A percentile compares a stretch with the other conserved stretches of the same genome.
Conservation (phyloP, 2,329 filamentous ascomycete genomes). For the Dendryphion nanum region DNA sequence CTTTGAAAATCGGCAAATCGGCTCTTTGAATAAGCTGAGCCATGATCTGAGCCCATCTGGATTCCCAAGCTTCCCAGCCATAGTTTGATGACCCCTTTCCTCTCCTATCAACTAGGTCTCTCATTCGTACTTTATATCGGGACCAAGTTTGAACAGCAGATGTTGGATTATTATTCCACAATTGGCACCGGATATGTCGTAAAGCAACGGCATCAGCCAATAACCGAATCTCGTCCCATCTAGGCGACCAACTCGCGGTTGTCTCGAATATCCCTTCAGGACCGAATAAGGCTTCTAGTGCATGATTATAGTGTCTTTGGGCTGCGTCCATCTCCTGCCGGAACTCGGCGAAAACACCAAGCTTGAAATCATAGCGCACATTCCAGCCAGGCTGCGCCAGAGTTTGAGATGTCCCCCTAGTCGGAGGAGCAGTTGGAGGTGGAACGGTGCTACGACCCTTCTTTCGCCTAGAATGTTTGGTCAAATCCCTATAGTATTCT, state of each 20-base stretch:
- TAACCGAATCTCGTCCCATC: slow-evolving; percentile 91
- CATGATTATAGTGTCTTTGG: slow-evolving; percentile 79
- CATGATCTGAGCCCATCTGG: slow-evolving; percentile 65
- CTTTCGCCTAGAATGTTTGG: slow-evolving; percentile 89
- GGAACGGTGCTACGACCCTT: slow-evolving; percentile 75
- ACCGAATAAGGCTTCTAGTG: slow-evolving; percentile 79
- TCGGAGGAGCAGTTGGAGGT: slow-evolving; percentile 78
- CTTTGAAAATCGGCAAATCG: slow-evolving; percentile 47
- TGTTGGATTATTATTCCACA: slow-evolving; percentile 79
- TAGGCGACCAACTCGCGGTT: slow-evolving; percentile 83
- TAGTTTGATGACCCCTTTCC: slow-evolving; percentile 87
- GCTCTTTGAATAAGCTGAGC: slow-evolving; percentile 57
- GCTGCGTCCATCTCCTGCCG: slow-evolving; percentile 89
- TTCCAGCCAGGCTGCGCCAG: slow-evolving; percentile 88
- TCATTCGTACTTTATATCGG: slow-evolving; percentile 70
- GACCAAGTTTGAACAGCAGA: slow-evolving; percentile 79
- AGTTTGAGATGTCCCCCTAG: slow-evolving; percentile 78
- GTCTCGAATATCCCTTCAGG: slow-evolving; percentile 78
- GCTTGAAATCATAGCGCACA: slow-evolving; percentile 91
- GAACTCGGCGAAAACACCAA: slow-evolving; percentile 87
- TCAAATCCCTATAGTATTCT: slow-evolving; percentile 92
- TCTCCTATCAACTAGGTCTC: slow-evolving; percentile 75
- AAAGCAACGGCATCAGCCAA: slow-evolving; percentile 79
- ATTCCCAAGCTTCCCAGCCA: slow-evolving; percentile 92
- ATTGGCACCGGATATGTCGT: slow-evolving; percentile 75